A percentile compares a stretch with the other conserved stretches of the same genome.
These are phyloP conservation scores for Hanseniaspora sp. DNA, from an alignment of 1,139 yeast species.

Conservation along the genomic window DNA sequence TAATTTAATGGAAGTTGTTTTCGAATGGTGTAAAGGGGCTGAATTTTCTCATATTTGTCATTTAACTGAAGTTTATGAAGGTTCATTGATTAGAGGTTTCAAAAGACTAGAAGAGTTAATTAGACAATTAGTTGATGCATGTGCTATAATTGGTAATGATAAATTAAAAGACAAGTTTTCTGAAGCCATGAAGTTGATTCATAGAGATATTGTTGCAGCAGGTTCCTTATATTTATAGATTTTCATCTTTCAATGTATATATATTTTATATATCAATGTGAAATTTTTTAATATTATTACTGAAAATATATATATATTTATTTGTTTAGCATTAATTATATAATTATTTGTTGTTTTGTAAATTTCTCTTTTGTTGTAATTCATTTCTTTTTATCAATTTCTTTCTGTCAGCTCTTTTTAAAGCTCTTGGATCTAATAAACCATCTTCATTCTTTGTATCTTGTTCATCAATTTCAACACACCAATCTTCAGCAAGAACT, in stretches of 20 bases:
- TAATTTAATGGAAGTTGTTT: slow-evolving; percentile 93
- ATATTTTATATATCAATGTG: background rate
- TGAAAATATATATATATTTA: background rate
- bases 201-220: slow-evolving; percentile 93
- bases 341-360: slow-evolving; percentile 32
- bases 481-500: slow-evolving; percentile 73
- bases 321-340: background rate
- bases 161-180: slow-evolving; percentile 85
- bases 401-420: slow-evolving; percentile 75
- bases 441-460: slow-evolving; percentile 56
- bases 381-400: slow-evolving; percentile 74
- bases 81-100: slow-evolving; percentile 86
- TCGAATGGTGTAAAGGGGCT: slow-evolving; percentile 94
- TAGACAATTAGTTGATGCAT: slow-evolving; percentile 79
- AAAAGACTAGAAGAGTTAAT: slow-evolving; percentile 86
- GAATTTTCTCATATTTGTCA: slow-evolving; percentile 92
- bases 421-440: slow-evolving; percentile 73
- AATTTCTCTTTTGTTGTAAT: slow-evolving; percentile 75
- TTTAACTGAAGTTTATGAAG: slow-evolving; percentile 98
- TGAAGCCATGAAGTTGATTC: slow-evolving; percentile 69
- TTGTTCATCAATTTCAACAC: slow-evolving; percentile 82
- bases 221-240: slow-evolving; percentile 54
- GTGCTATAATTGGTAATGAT: slow-evolving; percentile 82
- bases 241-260: background rate
- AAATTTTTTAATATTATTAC: background rate